phyloP scores from a whole-genome alignment of 1,284 basidiomycete species.

The Boletellus deceptivus region DNA sequence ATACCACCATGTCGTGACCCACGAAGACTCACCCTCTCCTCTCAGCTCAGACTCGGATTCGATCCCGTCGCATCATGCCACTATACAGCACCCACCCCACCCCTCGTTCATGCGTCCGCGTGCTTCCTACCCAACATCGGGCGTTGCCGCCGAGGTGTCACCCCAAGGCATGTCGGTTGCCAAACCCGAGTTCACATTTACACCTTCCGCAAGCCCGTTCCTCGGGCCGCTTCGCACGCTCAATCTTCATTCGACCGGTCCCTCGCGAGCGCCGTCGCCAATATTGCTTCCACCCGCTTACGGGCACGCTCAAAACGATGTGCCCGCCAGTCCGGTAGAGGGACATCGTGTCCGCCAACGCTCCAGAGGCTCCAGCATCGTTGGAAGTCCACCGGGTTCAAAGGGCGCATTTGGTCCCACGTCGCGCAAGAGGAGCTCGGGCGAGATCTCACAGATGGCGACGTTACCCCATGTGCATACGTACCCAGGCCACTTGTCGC shows the following conservation, averaged over 20 bases:
- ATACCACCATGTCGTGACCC: slow-evolving; percentile 38
- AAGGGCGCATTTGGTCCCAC: slow-evolving; percentile 26
- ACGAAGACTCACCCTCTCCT: slow-evolving; percentile 64
- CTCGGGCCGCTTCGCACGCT: slow-evolving; percentile 77
- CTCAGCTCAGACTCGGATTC: slow-evolving; percentile 67
- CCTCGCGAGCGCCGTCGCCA: slow-evolving; percentile 66
- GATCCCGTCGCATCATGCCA: slow-evolving; percentile 34
- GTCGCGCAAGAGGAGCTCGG: slow-evolving; percentile 33
- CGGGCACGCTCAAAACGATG: slow-evolving; percentile 25
- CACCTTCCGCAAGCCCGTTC: slow-evolving; percentile 80
- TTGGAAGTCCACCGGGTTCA: slow-evolving; percentile 42
- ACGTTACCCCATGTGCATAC: slow-evolving; percentile 33
- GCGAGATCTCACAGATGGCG: slow-evolving; percentile 28
- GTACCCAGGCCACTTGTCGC: slow-evolving; percentile 32
- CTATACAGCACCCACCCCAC: slow-evolving; percentile 28
- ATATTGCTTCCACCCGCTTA: slow-evolving; percentile 57
- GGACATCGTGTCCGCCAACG: slow-evolving; percentile 25
- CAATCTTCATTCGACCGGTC: slow-evolving; percentile 65
- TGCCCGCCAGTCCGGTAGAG: slow-evolving; percentile 35
- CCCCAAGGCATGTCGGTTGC: slow-evolving; percentile 24
- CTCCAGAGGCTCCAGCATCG: slow-evolving; percentile 32
- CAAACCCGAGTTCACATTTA: slow-evolving; percentile 41
- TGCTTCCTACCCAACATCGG: slow-evolving; percentile 21
- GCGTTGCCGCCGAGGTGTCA: slow-evolving; percentile 23
- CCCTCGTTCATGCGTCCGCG: slow-evolving; percentile 21